phyloP scores from a whole-genome alignment of 2,329 filamentous ascomycete species.

The Aspergillus sp. region DNA sequence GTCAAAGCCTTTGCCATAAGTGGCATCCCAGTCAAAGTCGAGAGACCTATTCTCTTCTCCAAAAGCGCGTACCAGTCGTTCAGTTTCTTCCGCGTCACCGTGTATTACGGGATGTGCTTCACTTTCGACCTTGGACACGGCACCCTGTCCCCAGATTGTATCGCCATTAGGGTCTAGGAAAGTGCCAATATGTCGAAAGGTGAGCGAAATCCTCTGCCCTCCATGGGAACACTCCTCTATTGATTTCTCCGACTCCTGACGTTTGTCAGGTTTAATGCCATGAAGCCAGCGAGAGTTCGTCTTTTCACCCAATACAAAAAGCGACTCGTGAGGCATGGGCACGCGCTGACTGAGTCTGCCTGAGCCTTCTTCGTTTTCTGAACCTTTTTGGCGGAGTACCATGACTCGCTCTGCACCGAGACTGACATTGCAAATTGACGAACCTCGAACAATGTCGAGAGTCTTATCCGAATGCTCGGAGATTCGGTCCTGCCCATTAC shows the following conservation, averaged over 20 bases:
- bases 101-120: conserved; percentile 66
- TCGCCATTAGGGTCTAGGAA: conserved; percentile 67
- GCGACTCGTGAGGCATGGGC: conserved; percentile 80
- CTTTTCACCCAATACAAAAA: conserved; percentile 75
- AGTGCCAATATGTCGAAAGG: conserved; percentile 86
- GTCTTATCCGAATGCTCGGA: conserved; percentile 98
- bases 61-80: conserved; percentile 72
- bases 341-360: conserved; percentile 66
- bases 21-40: conserved; percentile 69
- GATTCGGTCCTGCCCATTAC: conserved; percentile 85
- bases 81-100: conserved; percentile 64
- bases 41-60: conserved; percentile 76
- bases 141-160: conserved; percentile 90
- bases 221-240: conserved; percentile 68
- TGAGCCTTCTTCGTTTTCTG: conserved; percentile 28
- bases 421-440: conserved; percentile 88
- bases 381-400: conserved; percentile 72
- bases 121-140: conserved; percentile 63
- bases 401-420: conserved; percentile 90
- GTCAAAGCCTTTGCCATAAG: conserved; percentile 81
- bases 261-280: conserved; percentile 85
- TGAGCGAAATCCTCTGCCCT: conserved; percentile 84
- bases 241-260: conserved; percentile 66
- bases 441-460: conserved; percentile 77
- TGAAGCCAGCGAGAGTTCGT: conserved; percentile 91